phyloP scores from a whole-genome alignment of 78 protist species.

The Planoprotostelium fungivorum region DNA sequence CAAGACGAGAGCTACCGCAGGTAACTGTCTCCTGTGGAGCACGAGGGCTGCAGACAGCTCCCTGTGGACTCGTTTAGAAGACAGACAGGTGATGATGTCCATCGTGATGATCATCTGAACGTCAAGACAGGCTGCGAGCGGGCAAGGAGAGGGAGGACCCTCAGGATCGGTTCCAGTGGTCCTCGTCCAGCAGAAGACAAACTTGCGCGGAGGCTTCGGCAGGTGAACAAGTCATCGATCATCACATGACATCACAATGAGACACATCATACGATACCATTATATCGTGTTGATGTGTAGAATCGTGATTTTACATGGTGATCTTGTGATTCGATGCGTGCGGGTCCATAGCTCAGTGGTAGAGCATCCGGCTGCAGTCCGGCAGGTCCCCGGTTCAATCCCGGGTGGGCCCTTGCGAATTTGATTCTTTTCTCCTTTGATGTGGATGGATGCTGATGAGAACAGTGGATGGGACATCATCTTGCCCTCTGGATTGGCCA shows the following conservation, averaged over 20 bases:
- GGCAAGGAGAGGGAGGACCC: not conserved
- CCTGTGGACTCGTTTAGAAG: not conserved
- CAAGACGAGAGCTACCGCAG: slow-evolving; percentile 2
- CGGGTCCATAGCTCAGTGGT: not conserved
- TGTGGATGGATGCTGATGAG: no score
- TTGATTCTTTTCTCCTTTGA: not conserved
- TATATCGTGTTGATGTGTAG: not conserved
- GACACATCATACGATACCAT: no score
- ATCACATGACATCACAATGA: no score
- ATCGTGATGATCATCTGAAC: no score
- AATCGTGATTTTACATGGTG: not conserved
- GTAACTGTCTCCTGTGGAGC: not conserved
- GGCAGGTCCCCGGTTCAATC: not conserved
- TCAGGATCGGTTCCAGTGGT: not conserved
- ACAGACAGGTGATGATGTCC: not conserved
- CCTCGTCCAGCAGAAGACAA: not conserved
- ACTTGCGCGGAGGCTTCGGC: not conserved
- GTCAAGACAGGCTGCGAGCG: no score
- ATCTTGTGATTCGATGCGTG: not conserved
- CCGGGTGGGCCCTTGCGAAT: slow-evolving; percentile 3
- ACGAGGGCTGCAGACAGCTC: slow-evolving; percentile 15
- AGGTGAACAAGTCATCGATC: not conserved
- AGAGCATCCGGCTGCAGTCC: slow-evolving; percentile 1
- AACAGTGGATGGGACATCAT: slow-evolving; percentile 49
- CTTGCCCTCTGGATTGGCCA: slow-evolving; percentile 46